Evolutionary conservation across 2,329 filamentous ascomycete species (phyloP).

Genomic region (Fusarium sp.): DNA sequence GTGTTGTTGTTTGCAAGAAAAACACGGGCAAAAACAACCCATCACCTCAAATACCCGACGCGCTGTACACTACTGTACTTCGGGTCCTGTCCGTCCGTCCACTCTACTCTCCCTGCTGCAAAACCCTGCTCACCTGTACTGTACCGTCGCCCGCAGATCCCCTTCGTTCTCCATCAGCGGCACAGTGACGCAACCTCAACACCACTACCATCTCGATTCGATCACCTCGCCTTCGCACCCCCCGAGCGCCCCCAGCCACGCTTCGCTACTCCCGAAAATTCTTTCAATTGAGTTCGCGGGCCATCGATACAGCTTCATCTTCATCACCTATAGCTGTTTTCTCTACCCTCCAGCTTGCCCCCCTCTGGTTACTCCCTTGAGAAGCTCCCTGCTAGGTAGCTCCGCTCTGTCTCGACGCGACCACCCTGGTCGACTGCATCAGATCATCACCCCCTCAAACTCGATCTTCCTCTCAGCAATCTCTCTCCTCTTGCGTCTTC

Average conservation of each 20-base stretch:
- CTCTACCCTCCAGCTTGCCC: background rate
- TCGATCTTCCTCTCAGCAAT: conserved; percentile 22
- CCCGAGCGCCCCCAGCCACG: conserved; percentile 38
- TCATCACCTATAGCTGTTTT: conserved; percentile 27
- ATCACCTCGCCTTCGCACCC: conserved; percentile 36
- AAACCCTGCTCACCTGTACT: conserved; percentile 30
- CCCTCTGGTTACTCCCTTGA: conserved; percentile 8
- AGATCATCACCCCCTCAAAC: conserved; percentile 35
- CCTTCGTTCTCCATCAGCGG: conserved; percentile 38
- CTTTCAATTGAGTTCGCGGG: conserved; percentile 41
- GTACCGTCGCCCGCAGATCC: conserved; percentile 38
- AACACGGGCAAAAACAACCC: conserved; percentile 10
- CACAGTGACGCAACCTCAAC: conserved; percentile 45
- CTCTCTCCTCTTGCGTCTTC: conserved; percentile 11
- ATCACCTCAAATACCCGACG: conserved; percentile 12
- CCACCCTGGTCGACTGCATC: conserved; percentile 25
- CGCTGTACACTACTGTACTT: background rate
- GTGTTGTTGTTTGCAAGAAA: conserved; percentile 16
- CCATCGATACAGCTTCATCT: conserved; percentile 41
- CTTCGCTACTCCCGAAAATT: conserved; percentile 36
- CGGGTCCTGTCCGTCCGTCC: background rate
- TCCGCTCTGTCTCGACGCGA: conserved; percentile 12
- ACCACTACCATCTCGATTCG: conserved; percentile 41
- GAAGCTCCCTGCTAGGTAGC: conserved; percentile 13
- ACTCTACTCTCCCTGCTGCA: conserved; percentile 21